Evolutionary conservation across 2,329 filamentous ascomycete genomes (phyloP).

Genomic region (Dothistroma septosporum): DNA sequence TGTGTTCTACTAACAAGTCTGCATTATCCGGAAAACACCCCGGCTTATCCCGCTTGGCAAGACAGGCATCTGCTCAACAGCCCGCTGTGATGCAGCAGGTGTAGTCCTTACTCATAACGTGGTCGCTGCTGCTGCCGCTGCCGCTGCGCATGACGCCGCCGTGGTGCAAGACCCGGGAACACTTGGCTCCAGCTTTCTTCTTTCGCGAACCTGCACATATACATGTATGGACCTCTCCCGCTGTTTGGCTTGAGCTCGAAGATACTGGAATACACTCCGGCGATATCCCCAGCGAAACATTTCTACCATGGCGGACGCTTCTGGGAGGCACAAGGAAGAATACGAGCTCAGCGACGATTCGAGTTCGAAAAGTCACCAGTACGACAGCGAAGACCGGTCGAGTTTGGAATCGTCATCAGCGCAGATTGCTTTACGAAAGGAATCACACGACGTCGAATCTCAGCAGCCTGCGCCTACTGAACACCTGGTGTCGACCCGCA

Average conservation of each 20-base stretch:
- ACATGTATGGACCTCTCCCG: background rate
- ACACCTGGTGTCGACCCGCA: slow-evolving; percentile 19
- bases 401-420: slow-evolving; percentile 32
- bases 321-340: background rate
- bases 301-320: background rate
- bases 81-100: background rate
- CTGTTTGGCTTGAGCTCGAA: background rate
- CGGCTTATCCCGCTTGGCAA: background rate
- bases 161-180: background rate
- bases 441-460: slow-evolving; percentile 38
- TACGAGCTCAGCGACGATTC: background rate
- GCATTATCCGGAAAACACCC: no score
- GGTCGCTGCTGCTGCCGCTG: background rate
- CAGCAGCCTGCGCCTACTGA: slow-evolving; percentile 17
- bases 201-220: background rate
- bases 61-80: background rate
- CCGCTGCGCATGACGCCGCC: background rate
- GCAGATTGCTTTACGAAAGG: slow-evolving; percentile 30
- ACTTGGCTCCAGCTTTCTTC: background rate
- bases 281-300: background rate
- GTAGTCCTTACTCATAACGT: background rate
- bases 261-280: background rate
- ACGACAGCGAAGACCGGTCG: slow-evolving; percentile 37
- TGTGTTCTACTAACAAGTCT: no score
- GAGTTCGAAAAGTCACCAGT: background rate